These are phyloP conservation scores for Kluyveromyces siamensis DNA, from an alignment of 805 yeast genomes.

Conservation along the genomic window DNA sequence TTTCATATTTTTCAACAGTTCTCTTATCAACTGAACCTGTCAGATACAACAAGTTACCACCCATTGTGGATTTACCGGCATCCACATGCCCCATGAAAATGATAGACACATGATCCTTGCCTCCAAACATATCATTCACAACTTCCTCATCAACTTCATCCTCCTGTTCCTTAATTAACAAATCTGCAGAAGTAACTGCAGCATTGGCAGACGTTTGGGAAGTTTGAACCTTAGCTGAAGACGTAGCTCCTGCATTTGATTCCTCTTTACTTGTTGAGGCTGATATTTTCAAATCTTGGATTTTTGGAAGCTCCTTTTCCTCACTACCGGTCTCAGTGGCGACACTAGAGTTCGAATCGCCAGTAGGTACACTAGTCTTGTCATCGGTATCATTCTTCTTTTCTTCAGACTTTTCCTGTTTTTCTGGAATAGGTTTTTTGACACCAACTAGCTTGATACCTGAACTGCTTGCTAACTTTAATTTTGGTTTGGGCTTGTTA, in stretches of 20 bases:
- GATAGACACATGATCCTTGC: slow-evolving; percentile 93
- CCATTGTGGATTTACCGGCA: slow-evolving; percentile 99
- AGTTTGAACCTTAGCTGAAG: slow-evolving; percentile 12
- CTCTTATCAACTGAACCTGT: slow-evolving; percentile 98
- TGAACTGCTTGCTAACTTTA: slow-evolving; percentile 57
- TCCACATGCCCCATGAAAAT: slow-evolving; percentile 99
- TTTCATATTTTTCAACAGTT: slow-evolving; percentile 94
- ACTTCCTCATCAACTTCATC: slow-evolving; percentile 79
- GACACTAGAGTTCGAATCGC: slow-evolving; percentile 7
- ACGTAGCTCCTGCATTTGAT: slow-evolving; percentile 17
- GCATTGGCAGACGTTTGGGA: slow-evolving; percentile 16
- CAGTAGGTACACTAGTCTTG: slow-evolving; percentile 12
- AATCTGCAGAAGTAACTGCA: slow-evolving; percentile 35
- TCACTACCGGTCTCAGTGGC: slow-evolving; percentile 12
- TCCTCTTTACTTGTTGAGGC: slow-evolving; percentile 22
- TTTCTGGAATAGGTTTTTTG: slow-evolving; percentile 28
- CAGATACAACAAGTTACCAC: slow-evolving; percentile 87
- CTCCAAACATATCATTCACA: slow-evolving; percentile 89
- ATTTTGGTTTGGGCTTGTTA: slow-evolving; percentile 54
- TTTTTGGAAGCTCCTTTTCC: slow-evolving; percentile 19
- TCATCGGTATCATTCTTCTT: slow-evolving; percentile 15
- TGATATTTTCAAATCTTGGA: slow-evolving; percentile 21
- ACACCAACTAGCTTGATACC: slow-evolving; percentile 55
- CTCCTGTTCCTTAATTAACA: slow-evolving; percentile 58
- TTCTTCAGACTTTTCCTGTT: slow-evolving; percentile 23